Evolutionary conservation across 768 basidiomycete species (phyloP).

Genomic region (Serpula lacrymans): DNA sequence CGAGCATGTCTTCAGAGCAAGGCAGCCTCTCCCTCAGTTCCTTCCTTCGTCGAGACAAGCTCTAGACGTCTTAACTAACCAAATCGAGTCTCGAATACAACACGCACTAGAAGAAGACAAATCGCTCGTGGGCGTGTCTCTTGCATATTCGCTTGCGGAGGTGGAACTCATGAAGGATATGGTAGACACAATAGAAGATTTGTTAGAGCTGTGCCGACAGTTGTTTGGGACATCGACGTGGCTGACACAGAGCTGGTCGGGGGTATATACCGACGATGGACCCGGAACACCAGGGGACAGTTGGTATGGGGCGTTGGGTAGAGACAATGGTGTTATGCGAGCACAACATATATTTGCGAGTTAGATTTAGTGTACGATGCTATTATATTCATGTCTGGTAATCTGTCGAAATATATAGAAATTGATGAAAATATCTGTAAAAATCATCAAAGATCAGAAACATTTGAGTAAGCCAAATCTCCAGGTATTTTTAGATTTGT

Average conservation of each 20-base stretch:
- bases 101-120: constrained; percentile 21
- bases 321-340: too few relatives aligned
- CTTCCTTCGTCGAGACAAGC: constrained; percentile 44
- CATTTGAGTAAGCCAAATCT: too few relatives aligned
- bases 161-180: constrained; percentile 38
- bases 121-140: constrained; percentile 32
- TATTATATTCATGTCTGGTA: too few relatives aligned
- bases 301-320: constrained; percentile 28
- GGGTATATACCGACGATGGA: background rate
- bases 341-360: too few relatives aligned
- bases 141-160: constrained; percentile 43
- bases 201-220: constrained; percentile 37
- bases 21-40: constrained; percentile 48
- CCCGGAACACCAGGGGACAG: constrained; percentile 7
- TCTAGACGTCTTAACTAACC: constrained; percentile 28
- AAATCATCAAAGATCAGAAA: too few relatives aligned
- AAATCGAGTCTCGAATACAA: constrained; percentile 32
- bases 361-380: too few relatives aligned
- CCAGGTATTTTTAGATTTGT: too few relatives aligned
- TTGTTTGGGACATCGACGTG: constrained; percentile 45
- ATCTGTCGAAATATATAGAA: too few relatives aligned
- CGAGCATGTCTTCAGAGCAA: constrained; percentile 44
- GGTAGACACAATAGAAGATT: constrained; percentile 39
- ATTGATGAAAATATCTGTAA: too few relatives aligned
- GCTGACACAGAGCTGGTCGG: constrained; percentile 23